These are phyloP conservation scores for Leptographium wingfieldii DNA, from an alignment of 2,329 filamentous ascomycete species.

Conservation along the genomic window DNA sequence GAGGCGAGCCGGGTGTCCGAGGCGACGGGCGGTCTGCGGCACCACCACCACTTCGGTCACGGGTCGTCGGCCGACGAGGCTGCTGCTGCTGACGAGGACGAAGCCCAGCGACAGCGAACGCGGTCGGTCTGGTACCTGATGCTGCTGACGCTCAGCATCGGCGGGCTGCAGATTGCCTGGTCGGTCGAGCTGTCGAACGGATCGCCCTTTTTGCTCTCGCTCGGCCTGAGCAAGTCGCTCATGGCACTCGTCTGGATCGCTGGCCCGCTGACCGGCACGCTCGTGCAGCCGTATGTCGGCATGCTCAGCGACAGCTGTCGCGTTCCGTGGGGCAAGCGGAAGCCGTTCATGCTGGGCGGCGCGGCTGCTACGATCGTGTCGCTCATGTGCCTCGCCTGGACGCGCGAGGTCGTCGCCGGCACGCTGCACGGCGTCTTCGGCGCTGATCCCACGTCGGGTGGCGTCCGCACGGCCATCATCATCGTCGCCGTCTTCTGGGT, in stretches of 20 bases:
- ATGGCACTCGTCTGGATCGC: constrained; percentile 80
- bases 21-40: neutral
- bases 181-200: constrained; percentile 90
- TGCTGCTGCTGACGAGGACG: constrained; percentile 1
- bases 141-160: constrained; percentile 73
- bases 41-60: neutral
- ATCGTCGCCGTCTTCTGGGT: constrained; percentile 73
- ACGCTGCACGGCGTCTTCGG: constrained; percentile 54
- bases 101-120: constrained; percentile 44
- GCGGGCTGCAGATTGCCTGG: constrained; percentile 89
- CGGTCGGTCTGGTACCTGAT: constrained; percentile 81
- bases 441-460: constrained; percentile 49
- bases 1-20: neutral
- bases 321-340: constrained; percentile 61
- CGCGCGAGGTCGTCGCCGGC: constrained; percentile 56
- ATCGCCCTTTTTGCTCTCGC: constrained; percentile 68
- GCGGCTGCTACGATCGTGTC: constrained; percentile 53
- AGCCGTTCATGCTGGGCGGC: constrained; percentile 69
- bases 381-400: constrained; percentile 61
- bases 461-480: constrained; percentile 55
- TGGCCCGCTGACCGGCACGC: constrained; percentile 62
- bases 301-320: constrained; percentile 71
- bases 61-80: neutral
- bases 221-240: constrained; percentile 70
- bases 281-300: constrained; percentile 74